phyloP scores from a whole-genome alignment of 1,284 basidiomycete genomes.

The Ganoderma sinense region DNA sequence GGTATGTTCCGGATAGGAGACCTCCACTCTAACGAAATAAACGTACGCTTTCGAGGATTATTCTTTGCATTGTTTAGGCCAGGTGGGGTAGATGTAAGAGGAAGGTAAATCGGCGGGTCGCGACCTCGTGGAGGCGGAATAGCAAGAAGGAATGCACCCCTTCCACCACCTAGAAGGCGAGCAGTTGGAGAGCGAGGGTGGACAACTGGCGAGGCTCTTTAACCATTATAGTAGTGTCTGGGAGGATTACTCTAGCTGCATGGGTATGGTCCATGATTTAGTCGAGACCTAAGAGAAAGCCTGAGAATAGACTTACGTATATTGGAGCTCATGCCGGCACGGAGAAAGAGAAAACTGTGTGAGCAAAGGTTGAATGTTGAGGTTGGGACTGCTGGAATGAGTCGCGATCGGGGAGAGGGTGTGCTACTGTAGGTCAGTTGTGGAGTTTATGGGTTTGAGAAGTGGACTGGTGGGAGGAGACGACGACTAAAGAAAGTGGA shows the following conservation, averaged over 20 bases:
- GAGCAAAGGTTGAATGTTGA: no score
- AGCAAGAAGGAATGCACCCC: neutral
- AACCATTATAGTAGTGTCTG: conserved; percentile 6
- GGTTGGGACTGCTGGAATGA: no score
- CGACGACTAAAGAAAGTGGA: no score
- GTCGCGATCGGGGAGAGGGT: no score
- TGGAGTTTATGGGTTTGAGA: no score
- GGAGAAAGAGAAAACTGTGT: neutral
- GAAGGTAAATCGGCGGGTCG: conserved; percentile 4
- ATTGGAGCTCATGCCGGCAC: conserved; percentile 2
- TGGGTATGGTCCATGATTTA: neutral
- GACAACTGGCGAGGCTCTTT: conserved; percentile 10
- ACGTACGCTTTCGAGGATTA: conserved; percentile 11
- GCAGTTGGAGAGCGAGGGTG: conserved; percentile 11
- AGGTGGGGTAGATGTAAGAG: neutral
- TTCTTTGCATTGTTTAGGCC: neutral
- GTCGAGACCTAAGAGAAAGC: neutral
- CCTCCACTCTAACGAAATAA: neutral
- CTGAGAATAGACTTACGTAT: neutral
- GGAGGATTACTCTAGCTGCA: conserved; percentile 11
- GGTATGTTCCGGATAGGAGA: neutral
- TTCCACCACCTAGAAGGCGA: conserved; percentile 4
- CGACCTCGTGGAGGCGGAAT: conserved; percentile 2
- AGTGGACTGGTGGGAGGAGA: no score
- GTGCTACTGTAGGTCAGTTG: no score